Conservation (phyloP, 805 yeast genomes). For the Myxozyma vanderwaltii region DNA sequence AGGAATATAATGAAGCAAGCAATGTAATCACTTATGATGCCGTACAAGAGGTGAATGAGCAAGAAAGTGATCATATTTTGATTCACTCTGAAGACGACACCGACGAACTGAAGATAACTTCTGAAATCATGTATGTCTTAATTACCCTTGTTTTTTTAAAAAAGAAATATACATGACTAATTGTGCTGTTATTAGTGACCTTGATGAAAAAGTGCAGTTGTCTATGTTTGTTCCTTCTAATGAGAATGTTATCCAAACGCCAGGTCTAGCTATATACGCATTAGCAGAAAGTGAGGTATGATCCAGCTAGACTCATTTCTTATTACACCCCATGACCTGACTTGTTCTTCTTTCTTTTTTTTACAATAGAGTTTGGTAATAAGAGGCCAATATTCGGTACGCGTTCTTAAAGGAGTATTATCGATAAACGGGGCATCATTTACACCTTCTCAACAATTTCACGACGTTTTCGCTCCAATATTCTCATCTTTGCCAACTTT, state of each 20-base stretch:
- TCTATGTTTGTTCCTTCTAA: slow-evolving; percentile 10
- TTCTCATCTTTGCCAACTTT: slow-evolving; percentile 34
- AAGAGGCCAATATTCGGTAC: slow-evolving; percentile 39
- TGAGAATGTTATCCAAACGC: not conserved
- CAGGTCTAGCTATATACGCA: slow-evolving; percentile 1
- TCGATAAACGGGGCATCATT: slow-evolving; percentile 38
- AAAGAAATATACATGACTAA: not conserved
- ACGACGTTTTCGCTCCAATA: slow-evolving; percentile 32
- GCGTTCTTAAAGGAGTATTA: slow-evolving; percentile 41
- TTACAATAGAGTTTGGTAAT: slow-evolving; percentile 17
- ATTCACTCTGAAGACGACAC: slow-evolving; percentile 9
- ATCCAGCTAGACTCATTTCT: not conserved
- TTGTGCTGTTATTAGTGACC: not conserved
- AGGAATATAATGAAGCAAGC: not conserved
- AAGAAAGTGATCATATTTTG: slow-evolving; percentile 4
- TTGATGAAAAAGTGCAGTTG: slow-evolving; percentile 12
- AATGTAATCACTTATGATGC: not conserved
- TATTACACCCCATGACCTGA: no score
- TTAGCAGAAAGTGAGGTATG: slow-evolving; percentile 7
- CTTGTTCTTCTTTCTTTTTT: no score
- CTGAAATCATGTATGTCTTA: slow-evolving; percentile 2
- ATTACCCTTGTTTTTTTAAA: not conserved
- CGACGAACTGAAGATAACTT: slow-evolving; percentile 7
- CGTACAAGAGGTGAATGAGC: not conserved
- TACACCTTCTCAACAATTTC: slow-evolving; percentile 19